Base-by-base conservation (phyloP, 75 land plant genomes). In the Larix kaempferi region DNA sequence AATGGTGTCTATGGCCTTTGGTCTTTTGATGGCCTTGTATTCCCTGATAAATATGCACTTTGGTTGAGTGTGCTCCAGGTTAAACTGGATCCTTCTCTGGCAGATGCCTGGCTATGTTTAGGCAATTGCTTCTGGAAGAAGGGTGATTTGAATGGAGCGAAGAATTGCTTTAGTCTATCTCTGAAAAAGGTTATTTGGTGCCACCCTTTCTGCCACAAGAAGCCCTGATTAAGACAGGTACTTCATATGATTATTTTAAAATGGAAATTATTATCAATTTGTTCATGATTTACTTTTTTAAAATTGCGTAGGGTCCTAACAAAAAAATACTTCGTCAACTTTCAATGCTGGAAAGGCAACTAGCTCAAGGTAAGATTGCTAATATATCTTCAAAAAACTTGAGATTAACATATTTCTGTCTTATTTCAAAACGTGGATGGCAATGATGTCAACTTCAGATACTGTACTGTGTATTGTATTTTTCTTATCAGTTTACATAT, bases 51-150 rank as follows among this genome's bases (percentile, higher is more conserved):
- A 27, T 14, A 59, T 19, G 81, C 54, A 23, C 80, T 52, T 16
- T 57, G 23, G 78, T 77, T 29, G 57, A 33, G 78, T 59, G 67
- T 25, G 41, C 15, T 73, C 57, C 86, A 96, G 99, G 99, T 96
- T 57, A 96, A 96, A 82, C 79, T 96, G 80, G 91, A 92, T 86
- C 99, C 99, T 52, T 92, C 98, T 56, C 85, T 90, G 80, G 85
- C 82, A 72, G 99, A 94, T 92, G 97, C 98, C 56, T 96, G 99
- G 99, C 78, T 88, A 27, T 92, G 98, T 78, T 81, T 96, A 78
- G 98, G 99, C 5, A 86, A 92, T 72, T 90, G 98, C 82, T 86
- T 94, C 79, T 96, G 99, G 99, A 96, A 96, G 82, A 96, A 96
- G 64, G 93, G 91, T n/a, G 99, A 96, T 78, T 83, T 96, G 7